Conservation (phyloP, 1,284 basidiomycete genomes). For the Nidula niveotomentosa region DNA sequence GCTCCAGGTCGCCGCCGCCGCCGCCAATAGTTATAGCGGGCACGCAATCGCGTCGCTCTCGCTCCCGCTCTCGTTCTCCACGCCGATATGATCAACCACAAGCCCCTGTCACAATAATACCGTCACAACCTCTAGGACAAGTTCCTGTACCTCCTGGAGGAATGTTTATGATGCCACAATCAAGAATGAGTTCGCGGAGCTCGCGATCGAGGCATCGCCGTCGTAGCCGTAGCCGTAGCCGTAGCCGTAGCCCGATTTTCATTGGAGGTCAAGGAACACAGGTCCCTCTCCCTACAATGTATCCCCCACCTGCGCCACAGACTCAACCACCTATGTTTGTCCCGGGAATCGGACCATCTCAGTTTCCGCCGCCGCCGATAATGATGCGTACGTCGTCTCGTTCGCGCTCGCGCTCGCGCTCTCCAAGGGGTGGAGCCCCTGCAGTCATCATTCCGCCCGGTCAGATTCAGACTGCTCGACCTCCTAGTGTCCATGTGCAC, state of each 20-base stretch:
- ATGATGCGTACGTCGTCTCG: constrained; percentile 8
- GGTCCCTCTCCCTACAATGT: background rate
- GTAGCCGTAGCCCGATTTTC: background rate
- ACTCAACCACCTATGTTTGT: background rate
- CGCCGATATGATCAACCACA: constrained; percentile 6
- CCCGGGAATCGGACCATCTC: background rate
- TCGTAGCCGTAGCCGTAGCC: constrained; percentile 1
- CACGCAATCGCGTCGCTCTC: constrained; percentile 10
- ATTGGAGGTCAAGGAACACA: background rate
- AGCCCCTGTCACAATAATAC: constrained; percentile 12
- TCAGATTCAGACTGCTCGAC: background rate
- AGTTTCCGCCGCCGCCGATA: constrained; percentile 2
- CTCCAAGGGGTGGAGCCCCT: constrained; percentile 8
- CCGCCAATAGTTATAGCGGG: constrained; percentile 20
- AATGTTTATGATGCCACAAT: constrained; percentile 17
- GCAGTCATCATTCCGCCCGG: constrained; percentile 3
- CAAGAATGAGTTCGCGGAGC: background rate
- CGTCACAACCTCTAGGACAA: constrained; percentile 9
- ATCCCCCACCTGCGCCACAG: background rate
- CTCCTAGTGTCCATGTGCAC: background rate
- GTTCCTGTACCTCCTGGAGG: constrained; percentile 4
- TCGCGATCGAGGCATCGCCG: background rate
- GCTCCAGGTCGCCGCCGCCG: constrained; percentile 4
- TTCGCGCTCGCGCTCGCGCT: constrained; percentile 17
- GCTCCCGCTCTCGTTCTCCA: constrained; percentile 24